These are phyloP conservation scores for Colletotrichum sp. DNA, from an alignment of 2,329 filamentous ascomycete species.

Conservation along the genomic window DNA sequence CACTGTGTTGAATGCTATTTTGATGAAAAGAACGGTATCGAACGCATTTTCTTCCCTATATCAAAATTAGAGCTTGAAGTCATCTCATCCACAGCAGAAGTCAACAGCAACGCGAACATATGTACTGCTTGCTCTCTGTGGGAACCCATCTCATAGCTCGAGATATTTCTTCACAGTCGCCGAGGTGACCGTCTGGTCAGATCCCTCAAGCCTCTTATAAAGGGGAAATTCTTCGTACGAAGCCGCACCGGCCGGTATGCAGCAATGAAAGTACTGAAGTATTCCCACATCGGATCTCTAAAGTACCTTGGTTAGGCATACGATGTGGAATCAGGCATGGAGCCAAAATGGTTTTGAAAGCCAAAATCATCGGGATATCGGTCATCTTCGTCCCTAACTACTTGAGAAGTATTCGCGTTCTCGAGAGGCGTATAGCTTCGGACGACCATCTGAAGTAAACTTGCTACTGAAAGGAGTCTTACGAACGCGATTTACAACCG, in stretches of 20 bases:
- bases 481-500: too few species aligned
- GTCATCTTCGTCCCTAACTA: neutral
- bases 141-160: too few species aligned
- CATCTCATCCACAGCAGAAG: neutral
- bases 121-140: too few species aligned
- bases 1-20: neutral
- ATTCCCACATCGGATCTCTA: too few species aligned
- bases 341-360: too few species aligned
- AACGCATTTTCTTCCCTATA: neutral
- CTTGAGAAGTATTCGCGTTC: neutral
- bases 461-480: too few species aligned
- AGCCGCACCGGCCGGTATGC: neutral
- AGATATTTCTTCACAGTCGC: neutral
- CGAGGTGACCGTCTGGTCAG: neutral
- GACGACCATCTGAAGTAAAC: neutral
- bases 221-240: neutral
- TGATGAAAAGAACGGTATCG: accelerated
- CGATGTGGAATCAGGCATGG: too few species aligned
- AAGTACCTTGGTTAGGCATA: too few species aligned
- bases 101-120: neutral
- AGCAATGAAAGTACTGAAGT: too few species aligned
- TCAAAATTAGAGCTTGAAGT: neutral
- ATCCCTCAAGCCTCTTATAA: neutral
- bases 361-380: too few species aligned
- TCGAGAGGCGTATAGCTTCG: neutral